Conservation (phyloP, 805 yeast species). For the Ogataea wickerhamii region DNA sequence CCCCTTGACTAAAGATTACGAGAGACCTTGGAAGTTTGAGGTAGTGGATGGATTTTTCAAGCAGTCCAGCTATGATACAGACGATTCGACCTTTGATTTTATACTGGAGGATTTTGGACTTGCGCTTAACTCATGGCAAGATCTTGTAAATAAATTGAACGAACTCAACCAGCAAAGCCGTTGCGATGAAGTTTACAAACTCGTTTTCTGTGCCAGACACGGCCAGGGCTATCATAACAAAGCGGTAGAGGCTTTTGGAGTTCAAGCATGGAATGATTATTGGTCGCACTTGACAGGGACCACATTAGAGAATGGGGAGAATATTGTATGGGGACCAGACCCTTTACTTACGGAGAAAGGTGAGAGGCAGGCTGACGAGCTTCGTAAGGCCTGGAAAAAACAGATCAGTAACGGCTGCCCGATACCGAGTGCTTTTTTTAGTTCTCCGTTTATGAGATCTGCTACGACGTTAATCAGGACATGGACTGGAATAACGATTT, state of each 20-base stretch:
- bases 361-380: conserved; percentile 49
- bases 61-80: conserved; percentile 41
- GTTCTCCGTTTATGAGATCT: conserved; percentile 64
- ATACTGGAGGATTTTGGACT: conserved; percentile 44
- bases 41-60: conserved; percentile 48
- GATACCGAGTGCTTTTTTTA: conserved; percentile 52
- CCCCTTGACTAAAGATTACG: conserved; percentile 21
- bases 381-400: conserved; percentile 40
- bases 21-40: conserved; percentile 46
- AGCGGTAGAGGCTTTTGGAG: conserved; percentile 52
- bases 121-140: conserved; percentile 38
- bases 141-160: conserved; percentile 31
- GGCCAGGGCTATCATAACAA: conserved; percentile 69
- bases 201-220: conserved; percentile 57
- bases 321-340: conserved; percentile 54
- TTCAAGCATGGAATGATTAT: conserved; percentile 52
- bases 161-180: conserved; percentile 35
- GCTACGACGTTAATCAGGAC: conserved; percentile 53
- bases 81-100: conserved; percentile 45
- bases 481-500: conserved; percentile 40
- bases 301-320: conserved; percentile 41
- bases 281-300: conserved; percentile 48
- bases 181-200: conserved; percentile 41
- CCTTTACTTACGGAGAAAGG: conserved; percentile 57
- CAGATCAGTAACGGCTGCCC: conserved; percentile 49